phyloP scores from a whole-genome alignment of 2,329 filamentous ascomycete species.

The Venturia pyrina region DNA sequence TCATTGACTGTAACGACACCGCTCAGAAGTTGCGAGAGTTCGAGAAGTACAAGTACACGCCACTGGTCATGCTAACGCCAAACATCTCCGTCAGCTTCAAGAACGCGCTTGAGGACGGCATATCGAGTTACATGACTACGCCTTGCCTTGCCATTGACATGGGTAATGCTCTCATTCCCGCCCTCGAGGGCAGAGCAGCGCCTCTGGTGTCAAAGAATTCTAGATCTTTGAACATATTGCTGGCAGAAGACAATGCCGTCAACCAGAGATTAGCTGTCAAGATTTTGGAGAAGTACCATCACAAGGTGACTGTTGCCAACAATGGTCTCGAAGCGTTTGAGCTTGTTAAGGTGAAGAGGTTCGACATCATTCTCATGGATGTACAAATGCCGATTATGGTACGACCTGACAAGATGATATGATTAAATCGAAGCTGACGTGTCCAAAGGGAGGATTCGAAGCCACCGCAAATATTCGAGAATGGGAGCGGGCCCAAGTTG shows the following conservation, averaged over 20 bases:
- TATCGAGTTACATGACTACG: constrained; percentile 98
- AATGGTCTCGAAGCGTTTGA: constrained; percentile 92
- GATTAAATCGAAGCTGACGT: constrained; percentile 26
- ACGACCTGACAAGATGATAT: constrained; percentile 24
- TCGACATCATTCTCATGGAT: constrained; percentile 97
- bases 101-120: constrained; percentile 85
- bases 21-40: constrained; percentile 76
- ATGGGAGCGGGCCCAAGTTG: constrained; percentile 68
- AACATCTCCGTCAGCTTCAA: constrained; percentile 86
- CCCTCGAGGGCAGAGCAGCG: constrained; percentile 83
- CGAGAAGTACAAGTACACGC: constrained; percentile 96
- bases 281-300: constrained; percentile 94
- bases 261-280: constrained; percentile 95
- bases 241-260: constrained; percentile 95
- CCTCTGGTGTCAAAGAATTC: constrained; percentile 88
- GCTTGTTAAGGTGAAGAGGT: constrained; percentile 82
- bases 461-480: constrained; percentile 94
- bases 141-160: constrained; percentile 90
- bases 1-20: constrained; percentile 88
- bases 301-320: constrained; percentile 82
- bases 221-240: constrained; percentile 86
- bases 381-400: constrained; percentile 99
- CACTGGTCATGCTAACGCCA: constrained; percentile 84
- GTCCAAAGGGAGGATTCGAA: constrained; percentile 74
- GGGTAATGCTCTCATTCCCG: constrained; percentile 91